Evolutionary conservation across 257 asterid species (phyloP).

Genomic region (Lithospermum erythrorhizon): DNA sequence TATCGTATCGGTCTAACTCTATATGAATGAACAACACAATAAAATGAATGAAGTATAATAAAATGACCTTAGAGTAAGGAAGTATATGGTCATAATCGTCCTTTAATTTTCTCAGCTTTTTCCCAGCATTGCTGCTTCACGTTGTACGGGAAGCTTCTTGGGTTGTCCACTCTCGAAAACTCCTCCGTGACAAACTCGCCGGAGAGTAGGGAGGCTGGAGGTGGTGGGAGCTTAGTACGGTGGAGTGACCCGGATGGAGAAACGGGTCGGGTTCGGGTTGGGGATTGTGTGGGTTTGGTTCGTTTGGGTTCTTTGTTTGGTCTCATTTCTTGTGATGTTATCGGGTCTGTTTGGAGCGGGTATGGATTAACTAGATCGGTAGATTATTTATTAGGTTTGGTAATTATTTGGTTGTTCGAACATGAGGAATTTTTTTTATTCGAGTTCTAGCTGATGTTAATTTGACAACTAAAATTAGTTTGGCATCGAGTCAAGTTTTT

Average conservation of each 20-base stretch:
- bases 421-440: too few species aligned
- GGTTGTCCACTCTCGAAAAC: conserved; percentile 41
- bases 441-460: too few species aligned
- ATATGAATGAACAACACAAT: neutral
- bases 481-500: too few species aligned
- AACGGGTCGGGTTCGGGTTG: conserved; percentile 32
- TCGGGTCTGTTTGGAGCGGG: neutral
- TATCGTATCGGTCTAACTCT: too few species aligned
- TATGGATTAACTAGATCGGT: too few species aligned
- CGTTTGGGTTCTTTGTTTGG: conserved; percentile 2
- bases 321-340: conserved; percentile 4
- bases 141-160: conserved; percentile 72
- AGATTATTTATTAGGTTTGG: too few species aligned
- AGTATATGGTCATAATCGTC: conserved; percentile 91
- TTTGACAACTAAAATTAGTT: too few species aligned
- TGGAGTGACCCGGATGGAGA: conserved; percentile 14
- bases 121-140: conserved; percentile 96
- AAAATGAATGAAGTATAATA: neutral
- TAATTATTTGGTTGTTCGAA: too few species aligned
- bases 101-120: conserved; percentile 75
- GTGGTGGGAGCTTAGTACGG: conserved; percentile 21
- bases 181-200: conserved; percentile 41
- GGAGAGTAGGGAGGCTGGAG: conserved; percentile 37
- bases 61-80: conserved; percentile 68
- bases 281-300: conserved; percentile 12